phyloP scores from a whole-genome alignment of 2,329 filamentous ascomycete species.

The Pestalotiopsis fici region DNA sequence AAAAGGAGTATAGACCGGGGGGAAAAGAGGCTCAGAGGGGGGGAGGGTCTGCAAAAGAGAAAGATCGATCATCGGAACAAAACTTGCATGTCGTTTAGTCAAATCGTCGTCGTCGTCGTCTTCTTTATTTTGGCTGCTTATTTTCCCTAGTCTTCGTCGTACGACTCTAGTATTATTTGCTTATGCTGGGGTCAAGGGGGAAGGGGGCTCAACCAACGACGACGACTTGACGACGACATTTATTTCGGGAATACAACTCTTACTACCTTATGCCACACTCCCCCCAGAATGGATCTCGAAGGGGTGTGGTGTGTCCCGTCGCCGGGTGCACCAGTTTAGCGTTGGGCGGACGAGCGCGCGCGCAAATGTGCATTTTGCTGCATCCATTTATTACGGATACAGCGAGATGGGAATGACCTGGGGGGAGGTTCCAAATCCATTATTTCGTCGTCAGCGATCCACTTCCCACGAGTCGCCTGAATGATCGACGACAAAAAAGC shows the following conservation, averaged over 20 bases:
- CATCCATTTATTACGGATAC: not conserved
- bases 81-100: not conserved
- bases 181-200: not conserved
- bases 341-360: not conserved
- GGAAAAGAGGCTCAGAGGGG: not conserved
- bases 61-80: not conserved
- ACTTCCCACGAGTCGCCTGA: slow-evolving; percentile 3
- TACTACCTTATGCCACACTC: not conserved
- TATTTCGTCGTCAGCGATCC: slow-evolving; percentile 1
- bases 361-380: not conserved
- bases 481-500: not conserved
- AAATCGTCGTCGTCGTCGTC: not conserved
- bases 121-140: not conserved
- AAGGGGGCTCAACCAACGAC: not conserved
- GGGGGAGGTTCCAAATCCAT: not conserved
- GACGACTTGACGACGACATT: not conserved
- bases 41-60: not conserved
- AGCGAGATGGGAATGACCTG: not conserved
- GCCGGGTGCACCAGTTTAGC: not conserved
- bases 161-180: too few species aligned
- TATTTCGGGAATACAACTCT: not conserved
- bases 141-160: too few species aligned
- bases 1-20: not conserved
- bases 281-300: not conserved
- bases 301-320: not conserved